A percentile compares a stretch with the other conserved stretches of the same genome.
Evolutionary conservation across 1,139 yeast genomes (phyloP).

Genomic region (Pneumocystis sp.): DNA sequence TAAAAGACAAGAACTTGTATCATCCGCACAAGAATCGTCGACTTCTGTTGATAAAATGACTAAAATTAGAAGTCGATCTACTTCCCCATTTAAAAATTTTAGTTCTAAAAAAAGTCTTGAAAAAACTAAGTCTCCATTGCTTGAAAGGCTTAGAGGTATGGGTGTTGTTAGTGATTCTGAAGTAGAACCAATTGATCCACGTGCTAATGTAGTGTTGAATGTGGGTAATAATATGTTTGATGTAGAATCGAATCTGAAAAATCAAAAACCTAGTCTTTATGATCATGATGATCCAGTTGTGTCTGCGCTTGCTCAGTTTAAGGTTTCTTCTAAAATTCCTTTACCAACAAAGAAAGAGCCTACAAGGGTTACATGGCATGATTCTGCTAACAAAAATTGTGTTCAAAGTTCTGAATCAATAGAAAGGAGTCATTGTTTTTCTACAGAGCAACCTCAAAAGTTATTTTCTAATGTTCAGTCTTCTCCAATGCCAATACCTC

Average conservation of each 20-base stretch:
- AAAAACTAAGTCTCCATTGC: background rate
- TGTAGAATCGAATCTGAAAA: conserved; percentile 14
- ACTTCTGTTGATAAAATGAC: background rate
- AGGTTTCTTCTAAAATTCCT: conserved; percentile 16
- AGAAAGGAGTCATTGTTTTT: background rate
- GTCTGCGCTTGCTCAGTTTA: conserved; percentile 50
- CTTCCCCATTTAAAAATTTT: background rate
- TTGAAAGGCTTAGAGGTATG: background rate
- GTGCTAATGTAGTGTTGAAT: conserved; percentile 17
- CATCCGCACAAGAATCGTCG: background rate
- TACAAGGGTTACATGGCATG: background rate
- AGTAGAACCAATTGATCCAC: conserved; percentile 7
- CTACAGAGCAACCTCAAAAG: background rate
- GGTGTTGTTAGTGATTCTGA: background rate
- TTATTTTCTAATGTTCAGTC: background rate
- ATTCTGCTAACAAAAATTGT: background rate
- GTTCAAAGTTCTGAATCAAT: background rate
- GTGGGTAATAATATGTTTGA: conserved; percentile 25
- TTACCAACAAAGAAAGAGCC: conserved; percentile 2
- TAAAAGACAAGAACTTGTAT: background rate
- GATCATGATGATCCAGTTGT: conserved; percentile 33
- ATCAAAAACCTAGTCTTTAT: background rate
- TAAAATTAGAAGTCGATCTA: background rate
- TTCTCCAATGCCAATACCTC: background rate
- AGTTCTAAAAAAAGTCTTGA: background rate